A percentile compares a stretch with the other conserved stretches of the same genome.
These are phyloP conservation scores for Balakata baccata DNA, from an alignment of 345 rosid genomes.

Conservation along the genomic window DNA sequence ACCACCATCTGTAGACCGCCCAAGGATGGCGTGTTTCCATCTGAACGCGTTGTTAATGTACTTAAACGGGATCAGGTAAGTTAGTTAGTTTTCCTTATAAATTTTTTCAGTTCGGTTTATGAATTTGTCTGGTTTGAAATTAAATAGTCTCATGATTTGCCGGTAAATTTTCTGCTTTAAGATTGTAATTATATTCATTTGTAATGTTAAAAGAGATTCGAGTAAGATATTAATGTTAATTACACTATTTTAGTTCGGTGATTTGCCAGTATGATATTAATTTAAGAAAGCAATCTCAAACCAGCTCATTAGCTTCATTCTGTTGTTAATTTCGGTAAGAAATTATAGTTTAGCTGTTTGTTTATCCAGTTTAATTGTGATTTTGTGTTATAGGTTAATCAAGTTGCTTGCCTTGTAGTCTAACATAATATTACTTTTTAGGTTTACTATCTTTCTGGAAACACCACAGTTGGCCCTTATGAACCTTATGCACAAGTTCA, in stretches of 20 bases:
- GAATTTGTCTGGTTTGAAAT: no score
- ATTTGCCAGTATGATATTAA: neutral
- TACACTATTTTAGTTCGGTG: no score
- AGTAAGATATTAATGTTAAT: no score
- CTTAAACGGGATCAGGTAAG: conserved; percentile 54
- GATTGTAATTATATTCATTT: no score
- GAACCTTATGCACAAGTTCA: conserved; percentile 44
- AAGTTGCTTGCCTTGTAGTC: neutral
- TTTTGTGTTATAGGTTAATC: no score
- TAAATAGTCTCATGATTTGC: no score
- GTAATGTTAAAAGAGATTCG: no score
- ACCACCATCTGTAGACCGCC: conserved; percentile 39
- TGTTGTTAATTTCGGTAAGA: neutral
- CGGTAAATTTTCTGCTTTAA: no score
- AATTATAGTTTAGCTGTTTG: neutral
- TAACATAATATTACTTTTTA: conserved; percentile 24
- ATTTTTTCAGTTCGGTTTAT: neutral
- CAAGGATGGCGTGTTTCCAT: conserved; percentile 34
- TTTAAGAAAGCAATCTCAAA: neutral
- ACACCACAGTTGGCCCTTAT: conserved; percentile 21
- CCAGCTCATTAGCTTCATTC: neutral
- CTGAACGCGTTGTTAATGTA: conserved; percentile 36
- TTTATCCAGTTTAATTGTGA: neutral
- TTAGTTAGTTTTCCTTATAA: neutral
- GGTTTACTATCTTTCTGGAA: conserved; percentile 39